Conservation (phyloP, 1,139 yeast species). For the Candida smagusa region DNA sequence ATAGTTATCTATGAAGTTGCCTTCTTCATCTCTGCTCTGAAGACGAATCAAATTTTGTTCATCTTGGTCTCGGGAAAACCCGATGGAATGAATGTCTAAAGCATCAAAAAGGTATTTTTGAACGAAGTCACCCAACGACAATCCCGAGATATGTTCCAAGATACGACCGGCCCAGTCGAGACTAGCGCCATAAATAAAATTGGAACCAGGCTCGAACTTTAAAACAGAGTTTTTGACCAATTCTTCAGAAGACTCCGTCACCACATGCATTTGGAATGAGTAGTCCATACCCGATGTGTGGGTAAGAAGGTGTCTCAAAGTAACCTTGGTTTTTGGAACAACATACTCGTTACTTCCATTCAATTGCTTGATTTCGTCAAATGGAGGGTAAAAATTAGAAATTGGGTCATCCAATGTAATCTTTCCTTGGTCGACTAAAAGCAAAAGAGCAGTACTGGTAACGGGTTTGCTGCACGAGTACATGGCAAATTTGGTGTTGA, state of each 20-base stretch:
- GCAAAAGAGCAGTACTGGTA: constrained; percentile 45
- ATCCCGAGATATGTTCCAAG: constrained; percentile 43
- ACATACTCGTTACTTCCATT: background rate
- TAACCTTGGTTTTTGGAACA: constrained; percentile 17
- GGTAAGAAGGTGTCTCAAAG: constrained; percentile 45
- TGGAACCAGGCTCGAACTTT: constrained; percentile 50
- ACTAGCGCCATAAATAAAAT: constrained; percentile 50
- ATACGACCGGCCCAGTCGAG: constrained; percentile 54
- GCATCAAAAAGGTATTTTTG: constrained; percentile 41
- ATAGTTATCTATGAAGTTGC: constrained; percentile 1
- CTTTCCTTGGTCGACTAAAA: constrained; percentile 43
- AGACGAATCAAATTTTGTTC: constrained; percentile 23
- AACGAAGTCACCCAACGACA: constrained; percentile 40
- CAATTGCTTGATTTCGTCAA: constrained; percentile 27
- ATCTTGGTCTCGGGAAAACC: constrained; percentile 26
- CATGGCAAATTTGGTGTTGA: constrained; percentile 21
- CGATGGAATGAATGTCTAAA: constrained; percentile 38
- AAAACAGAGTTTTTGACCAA: constrained; percentile 26
- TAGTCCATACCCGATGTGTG: constrained; percentile 55
- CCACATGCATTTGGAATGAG: constrained; percentile 28
- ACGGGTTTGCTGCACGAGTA: constrained; percentile 50
- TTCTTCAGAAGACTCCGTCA: background rate
- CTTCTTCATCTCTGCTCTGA: constrained; percentile 15
- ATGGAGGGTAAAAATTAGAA: constrained; percentile 37
- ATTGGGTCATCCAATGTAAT: constrained; percentile 38